Percentiles rank a stretch among this genome's conserved stretches.
These are phyloP conservation scores for Tritrichomonas foetus DNA, from an alignment of 208 protist genomes.

Conservation along the genomic window DNA sequence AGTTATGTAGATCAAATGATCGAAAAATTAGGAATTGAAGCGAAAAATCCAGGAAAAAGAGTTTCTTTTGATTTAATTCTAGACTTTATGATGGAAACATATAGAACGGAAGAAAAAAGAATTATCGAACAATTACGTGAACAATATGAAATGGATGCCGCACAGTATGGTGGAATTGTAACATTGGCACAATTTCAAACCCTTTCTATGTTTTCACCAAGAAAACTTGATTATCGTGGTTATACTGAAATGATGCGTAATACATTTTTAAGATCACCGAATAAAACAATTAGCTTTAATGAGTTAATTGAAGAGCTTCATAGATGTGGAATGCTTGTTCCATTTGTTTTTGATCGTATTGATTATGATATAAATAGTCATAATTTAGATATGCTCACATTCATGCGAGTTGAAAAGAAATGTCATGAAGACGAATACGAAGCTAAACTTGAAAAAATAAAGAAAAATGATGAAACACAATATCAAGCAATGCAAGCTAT, in stretches of 20 bases:
- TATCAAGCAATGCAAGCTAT: background rate
- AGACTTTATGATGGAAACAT: background rate
- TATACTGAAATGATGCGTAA: background rate
- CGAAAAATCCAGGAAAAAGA: background rate
- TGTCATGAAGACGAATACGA: background rate
- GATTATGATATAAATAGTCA: background rate
- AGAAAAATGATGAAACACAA: background rate
- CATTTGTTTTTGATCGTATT: background rate
- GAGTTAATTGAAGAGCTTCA: background rate
- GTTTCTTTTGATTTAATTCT: background rate
- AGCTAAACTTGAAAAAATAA: background rate
- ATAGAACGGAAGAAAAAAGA: background rate
- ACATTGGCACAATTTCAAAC: conserved; percentile 32
- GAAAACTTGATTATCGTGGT: background rate
- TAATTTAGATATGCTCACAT: background rate
- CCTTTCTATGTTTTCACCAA: background rate
- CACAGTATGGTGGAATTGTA: conserved; percentile 4
- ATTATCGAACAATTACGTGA: background rate
- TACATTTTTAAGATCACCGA: background rate
- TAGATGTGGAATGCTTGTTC: background rate
- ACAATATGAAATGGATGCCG: conserved; percentile 2
- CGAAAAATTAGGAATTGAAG: background rate
- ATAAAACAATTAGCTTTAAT: background rate
- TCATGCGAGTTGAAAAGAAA: background rate
- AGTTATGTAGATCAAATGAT: background rate